Percentiles rank a stretch among this genome's conserved stretches.
phyloP scores from a whole-genome alignment of 2,329 filamentous ascomycete species.

The Neonectria neomacrospora region DNA sequence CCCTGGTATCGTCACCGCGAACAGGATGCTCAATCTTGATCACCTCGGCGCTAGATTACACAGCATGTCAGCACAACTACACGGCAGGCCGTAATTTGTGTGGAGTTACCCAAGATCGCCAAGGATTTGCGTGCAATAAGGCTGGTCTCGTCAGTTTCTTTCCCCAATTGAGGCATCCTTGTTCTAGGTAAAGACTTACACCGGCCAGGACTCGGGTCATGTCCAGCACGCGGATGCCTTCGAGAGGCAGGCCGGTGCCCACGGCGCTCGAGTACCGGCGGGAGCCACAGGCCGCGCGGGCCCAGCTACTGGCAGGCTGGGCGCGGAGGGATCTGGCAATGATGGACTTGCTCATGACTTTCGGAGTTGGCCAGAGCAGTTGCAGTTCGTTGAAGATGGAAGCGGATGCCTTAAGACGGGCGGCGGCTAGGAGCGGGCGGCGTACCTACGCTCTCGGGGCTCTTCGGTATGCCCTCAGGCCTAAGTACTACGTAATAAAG shows the following conservation, averaged over 20 bases:
- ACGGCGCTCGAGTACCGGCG: slow-evolving; percentile 47
- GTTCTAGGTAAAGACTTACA: slow-evolving; percentile 64
- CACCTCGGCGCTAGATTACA: slow-evolving; percentile 78
- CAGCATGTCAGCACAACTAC: slow-evolving; percentile 26
- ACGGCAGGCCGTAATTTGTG: slow-evolving; percentile 8
- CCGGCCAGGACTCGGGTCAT: slow-evolving; percentile 97
- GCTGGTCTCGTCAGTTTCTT: slow-evolving; percentile 62
- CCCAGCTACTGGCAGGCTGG: slow-evolving; percentile 34
- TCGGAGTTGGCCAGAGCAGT: slow-evolving; percentile 11
- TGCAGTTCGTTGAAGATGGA: slow-evolving; percentile 12
- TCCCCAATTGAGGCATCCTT: slow-evolving; percentile 6
- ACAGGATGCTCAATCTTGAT: slow-evolving; percentile 97
- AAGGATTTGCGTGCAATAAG: slow-evolving; percentile 96
- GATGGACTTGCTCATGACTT: slow-evolving; percentile 34
- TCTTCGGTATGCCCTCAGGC: slow-evolving; percentile 16
- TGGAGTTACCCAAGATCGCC: slow-evolving; percentile 87
- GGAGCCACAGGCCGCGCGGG: slow-evolving; percentile 24
- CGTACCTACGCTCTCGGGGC: slow-evolving; percentile 13
- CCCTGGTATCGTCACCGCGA: slow-evolving; percentile 91
- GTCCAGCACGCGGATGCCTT: slow-evolving; percentile 89
- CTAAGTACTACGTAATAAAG: no score
- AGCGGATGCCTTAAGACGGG: slow-evolving; percentile 17
- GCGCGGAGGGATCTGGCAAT: slow-evolving; percentile 34
- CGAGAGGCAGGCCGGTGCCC: slow-evolving; percentile 69
- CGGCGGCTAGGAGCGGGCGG: slow-evolving; percentile 26